Conservation (phyloP, 345 rosid species). For the Brassica juncea region DNA sequence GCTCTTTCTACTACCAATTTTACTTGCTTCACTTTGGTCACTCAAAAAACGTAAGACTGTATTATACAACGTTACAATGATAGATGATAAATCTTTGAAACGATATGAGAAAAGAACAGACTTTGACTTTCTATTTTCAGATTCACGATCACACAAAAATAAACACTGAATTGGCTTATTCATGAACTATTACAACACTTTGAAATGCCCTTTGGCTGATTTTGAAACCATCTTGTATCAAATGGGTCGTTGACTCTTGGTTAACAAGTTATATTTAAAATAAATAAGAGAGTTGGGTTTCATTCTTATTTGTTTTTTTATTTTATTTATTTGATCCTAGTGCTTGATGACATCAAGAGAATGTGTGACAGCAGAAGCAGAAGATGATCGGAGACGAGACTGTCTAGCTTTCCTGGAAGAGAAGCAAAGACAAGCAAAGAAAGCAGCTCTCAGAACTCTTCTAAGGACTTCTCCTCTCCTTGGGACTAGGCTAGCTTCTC, state of each 20-base stretch:
- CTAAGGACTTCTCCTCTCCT: constrained; percentile 51
- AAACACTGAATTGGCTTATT: not conserved
- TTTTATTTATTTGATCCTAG: not conserved
- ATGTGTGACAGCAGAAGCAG: constrained; percentile 2
- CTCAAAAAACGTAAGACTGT: not conserved
- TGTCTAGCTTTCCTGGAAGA: not conserved
- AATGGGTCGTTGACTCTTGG: constrained; percentile 12
- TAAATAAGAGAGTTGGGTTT: not conserved
- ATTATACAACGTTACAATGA: constrained; percentile 1
- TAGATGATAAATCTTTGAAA: not conserved
- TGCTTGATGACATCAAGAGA: constrained; percentile 32
- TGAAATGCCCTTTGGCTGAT: not conserved
- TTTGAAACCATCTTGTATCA: not conserved
- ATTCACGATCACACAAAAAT: not conserved
- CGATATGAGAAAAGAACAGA: not conserved
- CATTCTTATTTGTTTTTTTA: not conserved
- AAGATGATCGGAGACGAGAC: constrained; percentile 21
- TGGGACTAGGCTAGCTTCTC: constrained; percentile 46
- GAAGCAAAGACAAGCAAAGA: constrained; percentile 36
- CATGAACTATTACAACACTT: constrained; percentile 7
- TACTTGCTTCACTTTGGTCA: not conserved
- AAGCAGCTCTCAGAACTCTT: constrained; percentile 30
- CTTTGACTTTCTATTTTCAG: not conserved
- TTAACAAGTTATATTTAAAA: not conserved
- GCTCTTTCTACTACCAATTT: not conserved